phyloP scores from a whole-genome alignment of 257 asterid species.

The Marsdenia floribunda region DNA sequence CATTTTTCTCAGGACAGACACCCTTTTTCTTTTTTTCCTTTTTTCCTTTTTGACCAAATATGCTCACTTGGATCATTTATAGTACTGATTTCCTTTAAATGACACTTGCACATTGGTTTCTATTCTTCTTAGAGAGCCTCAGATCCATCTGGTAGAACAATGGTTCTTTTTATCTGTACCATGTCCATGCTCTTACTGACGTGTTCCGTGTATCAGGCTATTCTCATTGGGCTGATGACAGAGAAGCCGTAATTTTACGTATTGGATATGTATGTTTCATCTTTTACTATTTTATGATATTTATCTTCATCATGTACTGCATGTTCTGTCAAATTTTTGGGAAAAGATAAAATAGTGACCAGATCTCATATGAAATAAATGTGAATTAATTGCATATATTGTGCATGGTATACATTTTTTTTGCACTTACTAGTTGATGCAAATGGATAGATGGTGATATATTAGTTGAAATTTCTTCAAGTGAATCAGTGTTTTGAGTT shows the following conservation, averaged over 20 bases:
- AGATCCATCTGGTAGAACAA: neutral
- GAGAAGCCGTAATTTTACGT: slow-evolving; percentile 67
- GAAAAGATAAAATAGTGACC: neutral
- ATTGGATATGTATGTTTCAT: slow-evolving; percentile 64
- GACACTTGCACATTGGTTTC: neutral
- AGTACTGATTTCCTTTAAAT: neutral
- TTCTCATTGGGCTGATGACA: slow-evolving; percentile 56
- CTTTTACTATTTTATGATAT: slow-evolving; percentile 4
- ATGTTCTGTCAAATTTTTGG: neutral
- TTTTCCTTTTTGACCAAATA: neutral
- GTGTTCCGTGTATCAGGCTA: slow-evolving; percentile 38
- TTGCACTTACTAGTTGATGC: neutral
- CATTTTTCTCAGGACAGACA: neutral
- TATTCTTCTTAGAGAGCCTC: neutral
- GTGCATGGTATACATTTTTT: neutral
- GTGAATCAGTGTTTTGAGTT: neutral
- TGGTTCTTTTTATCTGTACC: neutral
- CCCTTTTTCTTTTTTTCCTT: neutral
- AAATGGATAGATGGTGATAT: neutral
- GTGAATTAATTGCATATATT: neutral
- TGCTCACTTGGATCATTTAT: neutral
- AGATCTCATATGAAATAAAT: neutral
- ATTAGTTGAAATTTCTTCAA: neutral
- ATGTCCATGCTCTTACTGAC: neutral
- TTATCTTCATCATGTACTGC: slow-evolving; percentile 12